Base-by-base conservation (phyloP, 2,329 filamentous ascomycete species). In the Byssochlamys sp. region DNA sequence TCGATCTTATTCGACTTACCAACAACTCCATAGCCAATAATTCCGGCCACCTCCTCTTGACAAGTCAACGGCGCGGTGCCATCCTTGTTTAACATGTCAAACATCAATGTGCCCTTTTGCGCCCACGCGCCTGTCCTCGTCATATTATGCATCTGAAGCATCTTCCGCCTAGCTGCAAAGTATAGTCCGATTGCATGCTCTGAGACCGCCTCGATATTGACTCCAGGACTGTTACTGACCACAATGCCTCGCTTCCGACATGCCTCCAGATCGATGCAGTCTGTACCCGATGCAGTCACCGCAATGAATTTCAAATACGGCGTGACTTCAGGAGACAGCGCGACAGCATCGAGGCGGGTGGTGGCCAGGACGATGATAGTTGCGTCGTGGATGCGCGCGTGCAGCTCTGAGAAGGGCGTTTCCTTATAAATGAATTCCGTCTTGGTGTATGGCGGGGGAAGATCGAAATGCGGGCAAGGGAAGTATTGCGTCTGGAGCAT, bases 131-230 rank as follows among this genome's bases (percentile, higher is more conserved):
- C 65, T 6, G 67, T 71, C 12, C 67, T 65, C 11, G 69, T 71
- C 10, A 73, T 55, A 19, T 64, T 55, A 63, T 77, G 69, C 61
- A 76, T 65, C 28, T 67, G 63, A 26, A 77, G 63, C 10, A 78
- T 70, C 57, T 69, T 70, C 56, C 77, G 69, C 54, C 78, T 69
- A 5, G 76, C 66, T 4, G 77, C 76, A 61, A 78, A 79, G 64
- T 79, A 80, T 57, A 81, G 63, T 50, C 73, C 77, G 48, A 81
- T 73, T 10, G 78, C 78, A 70, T 81, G 79, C 63, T 81, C 79
- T 29, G 72, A 72, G 9, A 80, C 78, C 51, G 75, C 67, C 52
- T 78, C 73, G 52, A 78, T 71, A 55, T 80, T 80, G 25, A 77
- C 74, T n/a, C 68, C 71, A 2, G 77, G 76, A 51, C 73, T 76